phyloP scores from a whole-genome alignment of 176 grass and related monocot genomes.

The Pontederia crassipes region DNA sequence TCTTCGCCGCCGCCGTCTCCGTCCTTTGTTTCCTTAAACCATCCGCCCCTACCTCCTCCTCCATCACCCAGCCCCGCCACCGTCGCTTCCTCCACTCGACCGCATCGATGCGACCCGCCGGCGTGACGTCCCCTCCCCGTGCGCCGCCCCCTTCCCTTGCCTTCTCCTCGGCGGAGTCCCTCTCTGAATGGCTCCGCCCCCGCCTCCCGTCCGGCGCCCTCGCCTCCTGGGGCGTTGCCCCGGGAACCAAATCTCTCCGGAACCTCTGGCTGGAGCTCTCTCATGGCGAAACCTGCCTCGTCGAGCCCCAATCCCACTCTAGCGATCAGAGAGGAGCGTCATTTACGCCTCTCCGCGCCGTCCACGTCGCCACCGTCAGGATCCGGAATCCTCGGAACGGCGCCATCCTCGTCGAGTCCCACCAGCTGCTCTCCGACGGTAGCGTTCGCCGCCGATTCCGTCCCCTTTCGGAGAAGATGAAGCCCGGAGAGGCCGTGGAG shows the following conservation, averaged over 20 bases:
- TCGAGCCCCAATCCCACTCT: neutral
- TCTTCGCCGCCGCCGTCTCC: slow-evolving; percentile 9
- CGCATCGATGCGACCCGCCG: neutral
- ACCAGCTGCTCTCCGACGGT: slow-evolving; percentile 82
- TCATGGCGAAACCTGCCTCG: slow-evolving; percentile 42
- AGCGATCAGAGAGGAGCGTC: neutral
- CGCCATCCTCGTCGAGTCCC: slow-evolving; percentile 51
- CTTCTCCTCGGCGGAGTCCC: slow-evolving; percentile 61
- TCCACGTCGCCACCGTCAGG: slow-evolving; percentile 53
- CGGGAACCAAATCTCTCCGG: slow-evolving; percentile 62
- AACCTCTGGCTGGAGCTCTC: slow-evolving; percentile 87
- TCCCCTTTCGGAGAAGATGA: slow-evolving; percentile 87
- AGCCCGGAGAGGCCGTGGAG: slow-evolving; percentile 49
- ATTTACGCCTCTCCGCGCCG: slow-evolving; percentile 37
- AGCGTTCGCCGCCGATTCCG: slow-evolving; percentile 36
- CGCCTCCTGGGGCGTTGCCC: slow-evolving; percentile 49
- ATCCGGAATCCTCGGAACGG: slow-evolving; percentile 45
- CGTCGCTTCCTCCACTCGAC: neutral
- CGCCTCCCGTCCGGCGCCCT: slow-evolving; percentile 34
- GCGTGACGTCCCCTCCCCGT: slow-evolving; percentile 5
- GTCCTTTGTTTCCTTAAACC: slow-evolving; percentile 1
- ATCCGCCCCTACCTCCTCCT: neutral
- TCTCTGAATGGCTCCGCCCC: slow-evolving; percentile 46
- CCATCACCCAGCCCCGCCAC: neutral
- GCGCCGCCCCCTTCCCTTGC: slow-evolving; percentile 21